Evolutionary conservation across 169 alveolate species (phyloP).

Genomic region (Blepharisma undulans): DNA sequence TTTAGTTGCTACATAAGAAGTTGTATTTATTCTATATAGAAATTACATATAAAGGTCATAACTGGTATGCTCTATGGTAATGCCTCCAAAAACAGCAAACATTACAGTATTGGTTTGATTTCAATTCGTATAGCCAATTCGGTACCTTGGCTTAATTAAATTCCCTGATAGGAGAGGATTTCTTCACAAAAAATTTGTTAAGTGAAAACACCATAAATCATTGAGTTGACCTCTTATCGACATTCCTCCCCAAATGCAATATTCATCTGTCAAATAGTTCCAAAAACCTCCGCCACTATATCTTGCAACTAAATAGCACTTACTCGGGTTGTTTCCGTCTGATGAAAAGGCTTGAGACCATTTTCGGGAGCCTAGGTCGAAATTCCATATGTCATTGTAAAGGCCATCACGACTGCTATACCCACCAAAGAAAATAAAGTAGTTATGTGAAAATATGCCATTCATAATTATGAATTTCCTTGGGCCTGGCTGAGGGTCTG

Average conservation of each 20-base stretch:
- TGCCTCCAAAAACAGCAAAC: background rate
- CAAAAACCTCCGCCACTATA: background rate
- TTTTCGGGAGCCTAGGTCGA: background rate
- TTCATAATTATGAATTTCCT: background rate
- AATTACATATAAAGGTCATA: background rate
- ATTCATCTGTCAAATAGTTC: background rate
- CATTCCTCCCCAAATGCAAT: constrained; percentile 23
- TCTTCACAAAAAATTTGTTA: background rate
- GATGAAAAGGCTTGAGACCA: background rate
- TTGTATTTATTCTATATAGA: background rate
- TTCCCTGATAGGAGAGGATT: background rate
- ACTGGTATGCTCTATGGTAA: background rate
- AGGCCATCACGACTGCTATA: background rate
- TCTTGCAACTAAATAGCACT: background rate
- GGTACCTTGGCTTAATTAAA: background rate
- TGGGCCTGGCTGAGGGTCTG: background rate
- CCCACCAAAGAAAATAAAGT: constrained; percentile 13
- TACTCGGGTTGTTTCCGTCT: background rate
- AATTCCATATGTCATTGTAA: constrained; percentile 10
- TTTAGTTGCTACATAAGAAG: background rate
- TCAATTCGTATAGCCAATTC: background rate
- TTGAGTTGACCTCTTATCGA: background rate
- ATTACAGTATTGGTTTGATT: background rate
- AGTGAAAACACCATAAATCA: background rate
- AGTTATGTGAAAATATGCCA: background rate